Evolutionary conservation across 1,139 yeast species (phyloP), one percentile per base, ranked within the genome.

Genomic region (Geotrichum aggregatum): DNA sequence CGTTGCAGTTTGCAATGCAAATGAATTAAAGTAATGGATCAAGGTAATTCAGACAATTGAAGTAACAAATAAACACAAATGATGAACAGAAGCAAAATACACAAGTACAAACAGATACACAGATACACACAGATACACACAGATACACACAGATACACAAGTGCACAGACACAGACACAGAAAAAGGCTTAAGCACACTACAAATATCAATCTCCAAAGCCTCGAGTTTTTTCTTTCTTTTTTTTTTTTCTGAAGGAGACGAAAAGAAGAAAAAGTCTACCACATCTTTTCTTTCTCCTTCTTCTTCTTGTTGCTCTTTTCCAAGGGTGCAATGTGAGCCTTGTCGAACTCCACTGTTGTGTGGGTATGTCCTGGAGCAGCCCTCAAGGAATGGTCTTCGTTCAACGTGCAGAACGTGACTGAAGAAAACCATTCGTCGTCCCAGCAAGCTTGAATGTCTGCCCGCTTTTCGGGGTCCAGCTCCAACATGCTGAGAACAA

Each of bases 271-370:
- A 30, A 5, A 30, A 30, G 22, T 10, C 46, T 59, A 68, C 73
- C 71, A 71, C 68, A 67, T 61, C 55, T 67, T 70, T 54, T 69
- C 72, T 54, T 64, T 59, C 30, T 63, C 63, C 63, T 68, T 70
- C 50, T 68, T 71, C 64, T 66, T 69, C 54, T 65, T 66, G 59
- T 69, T 71, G 59, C 68, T 70, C 74, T 83, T 86, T 65, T 91
- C 97, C 60, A 88, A 77, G 50, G 94, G 86, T 14, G 97, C 96
- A 70, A 91, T 91, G 68, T 91, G 98, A 0, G 97, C 98, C 62
- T 87, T 95, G 55, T 88, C 83, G 67, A 87, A 96, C 62, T 88
- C 95, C 49, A 91, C 97, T 61, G 81, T 82, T 1, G 96, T 87
- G 66, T 91, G 98, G 43, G 76, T 77, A 66, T 91, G 98, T 63